Conservation (phyloP, 2,329 filamentous ascomycete genomes). For the Rachicladosporium sp. region DNA sequence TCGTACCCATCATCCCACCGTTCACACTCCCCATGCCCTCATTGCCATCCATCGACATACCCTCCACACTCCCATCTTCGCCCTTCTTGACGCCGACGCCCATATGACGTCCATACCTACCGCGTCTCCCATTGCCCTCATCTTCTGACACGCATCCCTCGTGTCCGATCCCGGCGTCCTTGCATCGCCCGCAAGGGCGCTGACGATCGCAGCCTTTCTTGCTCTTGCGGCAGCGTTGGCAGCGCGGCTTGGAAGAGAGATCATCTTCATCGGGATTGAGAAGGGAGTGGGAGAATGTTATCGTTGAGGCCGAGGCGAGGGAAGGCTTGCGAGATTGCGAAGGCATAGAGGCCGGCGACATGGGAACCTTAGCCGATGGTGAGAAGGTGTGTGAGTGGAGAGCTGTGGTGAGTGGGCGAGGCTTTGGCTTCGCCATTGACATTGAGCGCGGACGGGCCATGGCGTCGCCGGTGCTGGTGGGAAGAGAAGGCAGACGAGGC, state of each 20-base stretch:
- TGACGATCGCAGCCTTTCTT: conserved; percentile 99
- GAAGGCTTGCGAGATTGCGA: conserved; percentile 63
- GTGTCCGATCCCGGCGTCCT: conserved; percentile 83
- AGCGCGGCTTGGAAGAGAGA: conserved; percentile 87
- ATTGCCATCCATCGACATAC: conserved; percentile 8
- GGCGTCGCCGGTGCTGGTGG: too few species aligned
- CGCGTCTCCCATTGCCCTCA: conserved; percentile 92
- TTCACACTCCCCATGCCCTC: conserved; percentile 13
- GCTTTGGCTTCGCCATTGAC: conserved; percentile 42
- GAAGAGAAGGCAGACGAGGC: conserved; percentile 13
- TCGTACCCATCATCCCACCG: conserved; percentile 5
- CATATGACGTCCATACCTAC: conserved; percentile 68
- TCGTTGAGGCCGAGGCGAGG: conserved; percentile 44
- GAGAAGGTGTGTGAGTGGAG: conserved; percentile 4
- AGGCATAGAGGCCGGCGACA: conserved; percentile 51
- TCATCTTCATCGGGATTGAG: conserved; percentile 66
- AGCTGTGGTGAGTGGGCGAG: conserved; percentile 19
- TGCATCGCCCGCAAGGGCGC: conserved; percentile 86
- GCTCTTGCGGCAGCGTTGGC: conserved; percentile 96
- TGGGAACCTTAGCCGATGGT: conserved; percentile 29
- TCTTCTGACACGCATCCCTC: conserved; percentile 96
- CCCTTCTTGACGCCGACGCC: conserved; percentile 52
- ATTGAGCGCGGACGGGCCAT: conserved; percentile 29
- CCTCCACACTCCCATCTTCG: conserved; percentile 11
- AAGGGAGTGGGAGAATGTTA: conserved; percentile 48